Evolutionary conservation across 768 basidiomycete species (phyloP), one percentile per base, ranked within the genome.

Genomic region (Vararia minispora): DNA sequence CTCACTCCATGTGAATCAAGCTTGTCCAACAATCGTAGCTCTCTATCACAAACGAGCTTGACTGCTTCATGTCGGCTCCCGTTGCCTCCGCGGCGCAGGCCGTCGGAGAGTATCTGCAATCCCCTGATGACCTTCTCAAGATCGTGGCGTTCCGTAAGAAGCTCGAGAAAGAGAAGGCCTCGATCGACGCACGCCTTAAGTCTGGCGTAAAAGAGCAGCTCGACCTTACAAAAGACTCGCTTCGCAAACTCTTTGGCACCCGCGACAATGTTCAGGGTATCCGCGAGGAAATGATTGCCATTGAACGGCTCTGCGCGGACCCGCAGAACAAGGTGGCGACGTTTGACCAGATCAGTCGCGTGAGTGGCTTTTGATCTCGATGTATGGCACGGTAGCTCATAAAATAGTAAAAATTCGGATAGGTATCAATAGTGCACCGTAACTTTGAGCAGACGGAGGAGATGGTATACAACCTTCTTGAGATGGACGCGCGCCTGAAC

Each of bases 341-440:
- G 8, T 97, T 94, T 57, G 89, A 90, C 63, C 92, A 95, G 62
- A 95, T 98, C 54, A 87, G 85, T 54, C 71, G 91, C 59, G 94
- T 95, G 52, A 40, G 80, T 66, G 14, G 10, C 4, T 22, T 30
- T 28, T 22, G 13, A 14, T n/a, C 26, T 7, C 16, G 13, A 29
- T 16, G 11, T 11, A 6, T 30, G n/a, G 17, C 30, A 29, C 17
- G 17, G 17, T 23, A 32, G n/a, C 17, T 17, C 43, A 28, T 29
- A 30, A 22, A 20, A 33, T 8, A 7, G 31, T 34, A n/a, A n/a
- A n/a, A n/a, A n/a, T n/a, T 17, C 37, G n/a, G 24, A 2, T 40
- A 97, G 91, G 91, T 95, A 3, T 97, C 94, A 5, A 77, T 85
- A 66, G 85, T 98, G 2, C 94, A 98, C 57, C 74, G 92, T 6